A percentile compares a stretch with the other conserved stretches of the same genome.
Evolutionary conservation across 163 green algal species (phyloP).

Genomic region (Volvox carteri): DNA sequence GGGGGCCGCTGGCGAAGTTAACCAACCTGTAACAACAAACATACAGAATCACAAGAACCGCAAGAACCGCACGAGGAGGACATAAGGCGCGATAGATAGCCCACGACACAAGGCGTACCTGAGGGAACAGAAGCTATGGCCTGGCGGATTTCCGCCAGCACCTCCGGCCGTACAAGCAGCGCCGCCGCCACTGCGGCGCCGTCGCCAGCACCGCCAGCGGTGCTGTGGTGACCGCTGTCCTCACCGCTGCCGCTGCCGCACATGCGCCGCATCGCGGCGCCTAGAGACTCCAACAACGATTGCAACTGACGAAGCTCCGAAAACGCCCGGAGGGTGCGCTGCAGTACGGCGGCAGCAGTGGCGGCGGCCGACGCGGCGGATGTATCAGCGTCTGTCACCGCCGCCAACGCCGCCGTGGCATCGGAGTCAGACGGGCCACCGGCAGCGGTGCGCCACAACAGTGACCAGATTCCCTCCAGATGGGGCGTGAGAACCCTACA

Average conservation of each 20-base stretch:
- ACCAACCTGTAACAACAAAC: too few species aligned
- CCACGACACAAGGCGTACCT: conserved; percentile 24
- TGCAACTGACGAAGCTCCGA: conserved; percentile 75
- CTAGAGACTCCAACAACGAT: conserved; percentile 64
- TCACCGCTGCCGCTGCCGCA: background rate
- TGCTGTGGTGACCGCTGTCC: background rate
- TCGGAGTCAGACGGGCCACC: background rate
- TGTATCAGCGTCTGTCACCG: background rate
- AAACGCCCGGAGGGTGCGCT: conserved; percentile 63
- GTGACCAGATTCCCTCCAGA: conserved; percentile 66
- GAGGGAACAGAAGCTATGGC: conserved; percentile 33
- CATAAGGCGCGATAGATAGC: too few species aligned
- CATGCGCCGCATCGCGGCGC: conserved; percentile 39
- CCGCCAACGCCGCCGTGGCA: background rate
- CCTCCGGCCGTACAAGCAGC: conserved; percentile 34
- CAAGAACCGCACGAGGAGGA: too few species aligned
- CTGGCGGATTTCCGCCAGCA: conserved; percentile 30
- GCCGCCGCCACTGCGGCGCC: background rate
- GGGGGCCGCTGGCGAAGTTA: too few species aligned
- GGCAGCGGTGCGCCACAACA: conserved; percentile 62
- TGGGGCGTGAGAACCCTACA: conserved; percentile 60
- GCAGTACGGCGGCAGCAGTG: conserved; percentile 46
- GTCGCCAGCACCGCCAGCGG: background rate
- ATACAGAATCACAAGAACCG: too few species aligned
- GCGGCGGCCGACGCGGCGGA: background rate